A percentile compares a stretch with the other conserved stretches of the same genome.
Evolutionary conservation across 1,139 yeast genomes (phyloP).

Genomic region (Candida tetrigidarum): DNA sequence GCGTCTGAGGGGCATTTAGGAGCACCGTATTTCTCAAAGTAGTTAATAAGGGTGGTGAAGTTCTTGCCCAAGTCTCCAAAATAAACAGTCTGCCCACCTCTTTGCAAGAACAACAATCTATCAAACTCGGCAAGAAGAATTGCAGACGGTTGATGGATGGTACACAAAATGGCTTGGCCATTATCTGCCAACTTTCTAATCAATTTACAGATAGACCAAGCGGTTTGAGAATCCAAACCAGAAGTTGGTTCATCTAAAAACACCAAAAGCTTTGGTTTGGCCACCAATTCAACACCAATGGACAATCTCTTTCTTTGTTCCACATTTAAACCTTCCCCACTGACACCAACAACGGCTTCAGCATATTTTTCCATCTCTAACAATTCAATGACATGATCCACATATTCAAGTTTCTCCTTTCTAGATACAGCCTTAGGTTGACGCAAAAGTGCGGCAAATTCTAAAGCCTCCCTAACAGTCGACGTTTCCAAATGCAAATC

Average conservation of each 20-base stretch:
- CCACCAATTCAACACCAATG: slow-evolving; percentile 45
- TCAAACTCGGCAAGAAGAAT: slow-evolving; percentile 40
- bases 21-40: slow-evolving; percentile 61
- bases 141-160: slow-evolving; percentile 49
- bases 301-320: slow-evolving; percentile 42
- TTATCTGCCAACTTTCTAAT: slow-evolving; percentile 46
- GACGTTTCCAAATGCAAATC: slow-evolving; percentile 42
- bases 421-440: slow-evolving; percentile 34
- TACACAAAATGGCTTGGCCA: slow-evolving; percentile 48
- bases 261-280: slow-evolving; percentile 40
- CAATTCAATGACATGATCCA: slow-evolving; percentile 39
- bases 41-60: slow-evolving; percentile 51
- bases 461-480: slow-evolving; percentile 44
- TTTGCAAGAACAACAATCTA: slow-evolving; percentile 40
- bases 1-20: slow-evolving; percentile 44
- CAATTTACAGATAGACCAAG: slow-evolving; percentile 48
- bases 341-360: slow-evolving; percentile 44
- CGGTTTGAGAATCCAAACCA: slow-evolving; percentile 48
- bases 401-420: slow-evolving; percentile 38
- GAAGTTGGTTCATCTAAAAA: slow-evolving; percentile 46
- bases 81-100: slow-evolving; percentile 64
- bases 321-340: slow-evolving; percentile 45
- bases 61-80: slow-evolving; percentile 67
- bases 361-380: slow-evolving; percentile 39
- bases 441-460: slow-evolving; percentile 40